Evolutionary conservation across 2,329 filamentous ascomycete genomes (phyloP), one percentile per base, ranked within the genome.

Genomic region (Trichoderma gracile): DNA sequence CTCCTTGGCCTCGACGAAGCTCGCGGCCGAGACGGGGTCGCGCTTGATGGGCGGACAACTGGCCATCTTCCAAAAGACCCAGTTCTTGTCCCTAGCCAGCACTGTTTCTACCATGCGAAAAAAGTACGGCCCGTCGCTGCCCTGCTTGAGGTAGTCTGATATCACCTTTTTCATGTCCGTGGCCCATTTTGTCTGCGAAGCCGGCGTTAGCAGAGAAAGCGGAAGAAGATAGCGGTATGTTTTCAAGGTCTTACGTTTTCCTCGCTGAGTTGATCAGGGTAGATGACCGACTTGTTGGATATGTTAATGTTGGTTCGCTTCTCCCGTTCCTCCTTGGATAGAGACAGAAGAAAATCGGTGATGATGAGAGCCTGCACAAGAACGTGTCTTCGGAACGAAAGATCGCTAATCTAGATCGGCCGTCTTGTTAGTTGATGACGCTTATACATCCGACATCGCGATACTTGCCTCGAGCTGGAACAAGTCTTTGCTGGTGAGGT

Each of bases 21-120:
- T 84, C 30, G 85, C 78, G 1, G 89, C 83, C 3, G 88, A 83
- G 33, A 98, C 84, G 12, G 91, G 81, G 23, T 90, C 86, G 66
- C 86, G 85, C 73, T 93, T 88, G 72, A 99, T 98, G 6, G 89
- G 86, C 25, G 92, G 92, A 74, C 95, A 99, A 69, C 89, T 92
- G 75, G 97, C 93, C 66, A 94, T 89, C 79, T 99, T 99, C 95
- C 95, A 99, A 67, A 93, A 89, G 50, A 96, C 93, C 96, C 96
- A 99, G 74, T 98, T 97, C 80, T 97, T 98, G 77, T 99, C 95
- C 68, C 95, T 86, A 25, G 92, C 92, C 33, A 99, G 85, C 38
- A 99, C 94, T 14, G 93, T 98, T 75, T 98, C 94, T 38, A 99
- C 93, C 86, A 98, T 96, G 45, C 95, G 89, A 77, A 93, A 90